Evolutionary conservation across 495 filamentous ascomycete species (phyloP), one percentile per base, ranked within the genome.

Genomic region (Penicillium chermesinum): DNA sequence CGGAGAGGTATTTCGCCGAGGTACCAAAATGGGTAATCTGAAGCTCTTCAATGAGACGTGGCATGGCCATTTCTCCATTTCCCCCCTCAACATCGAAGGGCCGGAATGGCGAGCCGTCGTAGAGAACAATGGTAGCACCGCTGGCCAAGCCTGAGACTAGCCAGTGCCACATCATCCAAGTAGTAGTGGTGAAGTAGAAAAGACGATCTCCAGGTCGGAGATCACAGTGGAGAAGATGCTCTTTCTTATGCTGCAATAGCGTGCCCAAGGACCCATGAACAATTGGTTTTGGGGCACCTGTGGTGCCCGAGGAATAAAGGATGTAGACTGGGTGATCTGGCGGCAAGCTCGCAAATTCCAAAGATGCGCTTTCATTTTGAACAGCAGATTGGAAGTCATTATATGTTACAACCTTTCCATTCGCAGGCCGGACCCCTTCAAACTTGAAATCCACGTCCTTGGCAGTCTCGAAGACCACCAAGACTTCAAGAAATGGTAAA

Each of bases 131-230:
- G 1, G 88, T 91, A 6, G 85, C 77, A 46, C 89, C 90, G 44
- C 78, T 82, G 9, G 88, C 85, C 7, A 95, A 78, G 0, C 80
- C 88, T 4, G 87, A 91, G 15, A 95, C 81, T 36, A 89, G 81
- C 90, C 90, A 95, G 63, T 95, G 90, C 86, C 89, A 93, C 90
- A 95, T 96, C 89, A 95, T 93, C 89, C 86, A 93, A 3, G 90
- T 94, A 21, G 81, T 84, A 2, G 90, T 95, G 2, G 90, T 95
- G 61, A 88, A 95, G 67, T 93, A 95, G 70, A 81, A 91, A 50
- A 87, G 77, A 2, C 80, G 73, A 49, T 83, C 80, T 12, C 77
- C 74, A 0, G 79, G 77, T 6, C 70, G 71, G 54, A 96, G 81
- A 19, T 86, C 84, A 59, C 85, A 85, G 64, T 96, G 90, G 15